phyloP scores from a whole-genome alignment of 140 eudicot genomes.

The Bidens hawaiensis region DNA sequence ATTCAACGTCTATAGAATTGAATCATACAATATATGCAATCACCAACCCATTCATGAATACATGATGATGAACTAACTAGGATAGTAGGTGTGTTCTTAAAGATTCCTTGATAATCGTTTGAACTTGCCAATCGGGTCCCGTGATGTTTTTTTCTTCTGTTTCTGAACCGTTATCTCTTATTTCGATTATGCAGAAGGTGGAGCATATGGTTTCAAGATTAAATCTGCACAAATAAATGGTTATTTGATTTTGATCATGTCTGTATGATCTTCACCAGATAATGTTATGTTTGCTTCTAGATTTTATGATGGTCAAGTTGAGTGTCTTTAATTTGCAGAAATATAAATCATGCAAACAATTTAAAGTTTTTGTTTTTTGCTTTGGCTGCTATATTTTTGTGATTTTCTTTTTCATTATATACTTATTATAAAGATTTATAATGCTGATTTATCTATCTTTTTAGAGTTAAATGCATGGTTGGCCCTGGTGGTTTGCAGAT shows the following conservation, averaged over 20 bases:
- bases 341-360: not conserved
- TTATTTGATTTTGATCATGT: constrained; percentile 2
- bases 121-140: not conserved
- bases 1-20: too few species aligned
- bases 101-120: not conserved
- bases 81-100: not conserved
- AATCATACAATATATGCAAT: too few species aligned
- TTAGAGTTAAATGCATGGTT: too few species aligned
- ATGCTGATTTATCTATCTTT: too few species aligned
- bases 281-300: constrained; percentile 1
- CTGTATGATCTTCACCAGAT: constrained; percentile 11
- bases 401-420: too few species aligned
- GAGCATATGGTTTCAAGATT: constrained; percentile 79
- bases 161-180: not conserved
- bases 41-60: not conserved
- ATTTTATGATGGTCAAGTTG: constrained; percentile 11
- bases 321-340: constrained; percentile 7
- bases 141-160: not conserved
- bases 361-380: not conserved
- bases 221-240: constrained; percentile 25
- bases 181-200: constrained; percentile 43
- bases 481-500: too few species aligned
- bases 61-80: not conserved
- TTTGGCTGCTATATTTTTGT: too few species aligned
- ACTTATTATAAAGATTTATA: too few species aligned